Conservation (phyloP, 148 eudicot genomes). For the Rhododendron williamsianum region DNA sequence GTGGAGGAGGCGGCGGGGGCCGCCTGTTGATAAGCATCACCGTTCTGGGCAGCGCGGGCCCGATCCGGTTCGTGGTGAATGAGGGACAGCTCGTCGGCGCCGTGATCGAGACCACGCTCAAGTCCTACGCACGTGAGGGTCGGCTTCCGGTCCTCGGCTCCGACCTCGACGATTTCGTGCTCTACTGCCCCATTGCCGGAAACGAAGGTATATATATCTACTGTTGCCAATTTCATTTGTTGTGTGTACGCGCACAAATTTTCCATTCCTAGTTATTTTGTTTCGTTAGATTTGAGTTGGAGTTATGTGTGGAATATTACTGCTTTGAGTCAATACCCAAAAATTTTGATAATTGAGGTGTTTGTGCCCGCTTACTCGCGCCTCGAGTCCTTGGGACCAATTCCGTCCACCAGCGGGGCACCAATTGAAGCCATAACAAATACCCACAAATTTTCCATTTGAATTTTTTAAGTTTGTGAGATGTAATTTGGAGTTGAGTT, state of each 20-base stretch:
- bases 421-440: neutral
- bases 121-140: conserved; percentile 43
- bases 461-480: neutral
- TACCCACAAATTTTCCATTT: neutral
- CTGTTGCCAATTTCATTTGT: neutral
- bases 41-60: conserved; percentile 53
- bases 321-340: neutral
- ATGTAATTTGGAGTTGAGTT: neutral
- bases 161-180: conserved; percentile 24
- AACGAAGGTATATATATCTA: conserved; percentile 26
- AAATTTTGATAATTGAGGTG: neutral
- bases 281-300: neutral
- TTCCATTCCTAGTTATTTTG: neutral
- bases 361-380: too few relatives aligned
- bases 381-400: too few relatives aligned
- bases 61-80: conserved; percentile 35
- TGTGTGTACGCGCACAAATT: neutral
- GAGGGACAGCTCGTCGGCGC: conserved; percentile 30
- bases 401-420: too few relatives aligned
- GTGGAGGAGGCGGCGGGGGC: conserved; percentile 11
- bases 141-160: conserved; percentile 43
- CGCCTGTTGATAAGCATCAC: conserved; percentile 29
- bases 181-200: conserved; percentile 35
- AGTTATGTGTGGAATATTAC: neutral
- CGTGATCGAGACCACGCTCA: conserved; percentile 32